Conservation (phyloP, 2,329 filamentous ascomycete species). For the Chalara sp. region DNA sequence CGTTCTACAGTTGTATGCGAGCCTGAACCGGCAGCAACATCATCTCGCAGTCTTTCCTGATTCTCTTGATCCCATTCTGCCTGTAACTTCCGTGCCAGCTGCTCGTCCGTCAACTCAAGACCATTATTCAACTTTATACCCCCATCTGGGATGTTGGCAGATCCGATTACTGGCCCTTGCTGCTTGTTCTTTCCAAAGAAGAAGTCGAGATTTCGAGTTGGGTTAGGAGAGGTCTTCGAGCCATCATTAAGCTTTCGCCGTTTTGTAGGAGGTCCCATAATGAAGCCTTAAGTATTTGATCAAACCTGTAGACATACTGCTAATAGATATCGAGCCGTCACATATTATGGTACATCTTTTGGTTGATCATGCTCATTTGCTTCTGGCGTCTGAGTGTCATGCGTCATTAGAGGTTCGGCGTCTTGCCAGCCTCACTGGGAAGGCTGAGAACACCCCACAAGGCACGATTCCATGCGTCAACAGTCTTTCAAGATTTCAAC, state of each 20-base stretch:
- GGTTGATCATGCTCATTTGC: too few species aligned
- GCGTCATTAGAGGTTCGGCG: too few species aligned
- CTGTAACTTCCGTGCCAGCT: conserved; percentile 78
- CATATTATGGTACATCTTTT: too few species aligned
- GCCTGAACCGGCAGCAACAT: background rate
- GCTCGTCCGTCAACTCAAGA: conserved; percentile 64
- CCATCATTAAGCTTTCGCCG: conserved; percentile 71
- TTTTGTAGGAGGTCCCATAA: conserved; percentile 71
- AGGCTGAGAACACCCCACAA: too few species aligned
- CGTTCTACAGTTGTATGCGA: background rate
- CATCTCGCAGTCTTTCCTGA: background rate
- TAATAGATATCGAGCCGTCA: too few species aligned
- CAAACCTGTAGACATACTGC: background rate
- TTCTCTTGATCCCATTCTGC: conserved; percentile 65
- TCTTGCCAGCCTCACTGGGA: too few species aligned
- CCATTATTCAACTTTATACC: conserved; percentile 28
- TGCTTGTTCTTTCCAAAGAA: conserved; percentile 75
- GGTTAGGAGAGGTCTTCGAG: conserved; percentile 38
- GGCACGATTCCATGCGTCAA: too few species aligned
- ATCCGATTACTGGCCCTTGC: conserved; percentile 8
- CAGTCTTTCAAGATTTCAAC: too few species aligned
- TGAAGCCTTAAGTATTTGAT: background rate
- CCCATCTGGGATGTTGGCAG: background rate
- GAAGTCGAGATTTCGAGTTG: conserved; percentile 64
- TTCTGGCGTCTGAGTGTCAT: too few species aligned